These are phyloP conservation scores for Urostyla sp. DNA, from an alignment of 73 alveolate genomes.

Conservation along the genomic window DNA sequence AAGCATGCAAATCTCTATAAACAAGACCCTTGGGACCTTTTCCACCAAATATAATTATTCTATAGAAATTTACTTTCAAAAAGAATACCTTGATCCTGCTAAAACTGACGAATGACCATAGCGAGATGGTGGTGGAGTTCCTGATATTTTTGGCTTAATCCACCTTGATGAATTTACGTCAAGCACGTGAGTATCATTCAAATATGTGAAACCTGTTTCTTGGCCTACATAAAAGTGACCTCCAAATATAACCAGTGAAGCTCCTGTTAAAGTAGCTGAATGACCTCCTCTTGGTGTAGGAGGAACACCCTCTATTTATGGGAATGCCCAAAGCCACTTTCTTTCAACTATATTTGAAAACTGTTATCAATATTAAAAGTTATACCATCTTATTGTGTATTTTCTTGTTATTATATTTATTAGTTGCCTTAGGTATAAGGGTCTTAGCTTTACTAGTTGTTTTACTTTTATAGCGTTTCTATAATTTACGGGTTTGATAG, in stretches of 20 bases:
- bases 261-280: slow-evolving; percentile 97
- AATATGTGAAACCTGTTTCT: slow-evolving; percentile 92
- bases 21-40: slow-evolving; percentile 82
- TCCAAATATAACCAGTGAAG: slow-evolving; percentile 96
- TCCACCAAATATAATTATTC: slow-evolving; percentile 96
- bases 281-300: slow-evolving; percentile 99
- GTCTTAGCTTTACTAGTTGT: background rate
- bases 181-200: slow-evolving; percentile 95
- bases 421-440: background rate
- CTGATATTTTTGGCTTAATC: slow-evolving; percentile 94
- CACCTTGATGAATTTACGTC: slow-evolving; percentile 97
- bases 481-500: slow-evolving; percentile 67
- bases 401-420: background rate
- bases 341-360: slow-evolving; percentile 70
- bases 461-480: slow-evolving; percentile 59
- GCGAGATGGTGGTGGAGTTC: slow-evolving; percentile 98
- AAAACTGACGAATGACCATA: slow-evolving; percentile 96
- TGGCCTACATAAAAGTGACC: slow-evolving; percentile 95
- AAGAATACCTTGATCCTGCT: slow-evolving; percentile 98
- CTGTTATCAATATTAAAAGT: too few relatives aligned
- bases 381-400: background rate
- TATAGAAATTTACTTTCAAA: too few relatives aligned
- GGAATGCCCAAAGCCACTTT: slow-evolving; percentile 93
- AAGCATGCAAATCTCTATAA: slow-evolving; percentile 96
- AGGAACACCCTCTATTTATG: slow-evolving; percentile 94